A percentile compares a stretch with the other conserved stretches of the same genome.
Evolutionary conservation across 163 green algal genomes (phyloP).

Genomic region (Chloroidium sp.): DNA sequence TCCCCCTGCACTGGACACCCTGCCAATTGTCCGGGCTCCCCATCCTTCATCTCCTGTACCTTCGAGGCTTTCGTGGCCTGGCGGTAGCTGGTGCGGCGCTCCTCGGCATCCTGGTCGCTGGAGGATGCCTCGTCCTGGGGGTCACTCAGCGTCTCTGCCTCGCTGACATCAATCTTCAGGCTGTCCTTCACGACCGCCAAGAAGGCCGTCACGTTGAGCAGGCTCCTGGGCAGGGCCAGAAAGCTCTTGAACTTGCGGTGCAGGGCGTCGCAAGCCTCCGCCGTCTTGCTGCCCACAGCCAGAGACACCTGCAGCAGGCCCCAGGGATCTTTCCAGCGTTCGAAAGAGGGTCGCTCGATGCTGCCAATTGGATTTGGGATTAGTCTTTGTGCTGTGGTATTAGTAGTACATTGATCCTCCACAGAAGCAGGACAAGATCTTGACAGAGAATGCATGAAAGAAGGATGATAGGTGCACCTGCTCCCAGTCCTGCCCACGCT

Average conservation of each 20-base stretch:
- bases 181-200: slow-evolving; percentile 38
- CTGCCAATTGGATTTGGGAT: too few relatives aligned
- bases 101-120: too few relatives aligned
- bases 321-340: not conserved
- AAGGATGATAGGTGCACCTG: not conserved
- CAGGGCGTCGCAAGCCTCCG: slow-evolving; percentile 35
- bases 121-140: not conserved
- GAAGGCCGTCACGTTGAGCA: slow-evolving; percentile 27
- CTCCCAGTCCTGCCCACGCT: not conserved
- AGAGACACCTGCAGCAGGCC: not conserved
- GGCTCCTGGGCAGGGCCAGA: slow-evolving; percentile 23
- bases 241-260: slow-evolving; percentile 33
- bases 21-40: too few relatives aligned
- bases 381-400: too few relatives aligned
- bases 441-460: too few relatives aligned
- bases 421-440: too few relatives aligned
- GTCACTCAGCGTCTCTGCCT: not conserved
- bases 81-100: too few relatives aligned
- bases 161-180: slow-evolving; percentile 19
- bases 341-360: not conserved
- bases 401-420: too few relatives aligned
- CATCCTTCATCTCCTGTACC: too few relatives aligned
- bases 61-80: too few relatives aligned
- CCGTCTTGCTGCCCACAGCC: slow-evolving; percentile 6
- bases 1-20: too few relatives aligned